Conservation (phyloP, 352 stramenopile genomes). For the Phytophthora litchii region DNA sequence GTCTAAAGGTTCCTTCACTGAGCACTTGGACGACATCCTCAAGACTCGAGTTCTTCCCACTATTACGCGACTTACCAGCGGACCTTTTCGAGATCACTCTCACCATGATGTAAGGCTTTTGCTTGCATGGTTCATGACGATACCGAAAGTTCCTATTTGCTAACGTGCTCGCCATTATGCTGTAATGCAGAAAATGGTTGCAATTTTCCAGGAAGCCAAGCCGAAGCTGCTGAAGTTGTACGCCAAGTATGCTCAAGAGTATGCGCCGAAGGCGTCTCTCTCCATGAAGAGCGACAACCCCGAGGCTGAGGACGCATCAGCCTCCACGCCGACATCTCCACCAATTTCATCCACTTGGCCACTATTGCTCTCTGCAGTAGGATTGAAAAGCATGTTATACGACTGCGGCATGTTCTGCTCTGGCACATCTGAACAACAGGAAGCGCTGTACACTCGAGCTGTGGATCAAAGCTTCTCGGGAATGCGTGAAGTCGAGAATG, state of each 20-base stretch:
- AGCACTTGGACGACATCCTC: constrained; percentile 52
- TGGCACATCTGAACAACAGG: constrained; percentile 58
- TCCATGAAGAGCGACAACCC: constrained; percentile 18
- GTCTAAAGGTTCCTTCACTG: constrained; percentile 21
- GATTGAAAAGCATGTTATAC: constrained; percentile 72
- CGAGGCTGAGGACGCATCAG: constrained; percentile 19
- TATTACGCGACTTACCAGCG: constrained; percentile 61
- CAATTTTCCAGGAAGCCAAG: constrained; percentile 72
- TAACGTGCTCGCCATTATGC: constrained; percentile 5
- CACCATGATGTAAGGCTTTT: constrained; percentile 64
- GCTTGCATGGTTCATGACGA: neutral
- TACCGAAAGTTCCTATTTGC: neutral
- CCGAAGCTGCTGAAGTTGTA: constrained; percentile 79
- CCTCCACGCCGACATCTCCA: constrained; percentile 1
- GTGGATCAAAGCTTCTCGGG: constrained; percentile 72
- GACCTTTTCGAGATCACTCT: constrained; percentile 75
- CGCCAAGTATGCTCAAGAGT: constrained; percentile 61
- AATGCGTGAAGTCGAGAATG: constrained; percentile 36
- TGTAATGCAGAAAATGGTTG: constrained; percentile 72
- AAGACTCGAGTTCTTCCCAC: constrained; percentile 53
- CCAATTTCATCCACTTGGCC: constrained; percentile 49
- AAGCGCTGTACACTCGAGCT: constrained; percentile 60
- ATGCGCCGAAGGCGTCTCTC: constrained; percentile 16
- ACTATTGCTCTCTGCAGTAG: constrained; percentile 46
- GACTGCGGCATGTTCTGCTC: constrained; percentile 82